phyloP scores from a whole-genome alignment of 2,329 filamentous ascomycete genomes.

The Bimuria novae-zelandiae region DNA sequence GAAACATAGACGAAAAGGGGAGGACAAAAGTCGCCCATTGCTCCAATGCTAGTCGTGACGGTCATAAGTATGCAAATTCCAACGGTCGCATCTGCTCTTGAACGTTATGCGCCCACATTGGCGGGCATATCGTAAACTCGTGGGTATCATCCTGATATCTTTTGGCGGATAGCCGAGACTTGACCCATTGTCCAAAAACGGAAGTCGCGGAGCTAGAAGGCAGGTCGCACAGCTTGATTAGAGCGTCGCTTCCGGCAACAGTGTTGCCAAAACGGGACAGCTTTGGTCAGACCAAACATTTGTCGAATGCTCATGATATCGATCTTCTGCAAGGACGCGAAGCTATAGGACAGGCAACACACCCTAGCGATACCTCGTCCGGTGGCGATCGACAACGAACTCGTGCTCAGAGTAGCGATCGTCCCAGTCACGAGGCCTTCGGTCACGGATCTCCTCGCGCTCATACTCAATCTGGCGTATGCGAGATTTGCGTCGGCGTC shows the following conservation, averaged over 20 bases:
- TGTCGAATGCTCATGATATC: not conserved
- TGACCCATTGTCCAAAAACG: conserved; percentile 6
- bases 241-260: not conserved
- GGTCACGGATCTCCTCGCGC: conserved; percentile 57
- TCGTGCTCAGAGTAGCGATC: conserved; percentile 71
- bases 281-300: not conserved
- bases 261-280: not conserved
- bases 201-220: conserved; percentile 8
- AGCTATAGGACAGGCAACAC: not conserved
- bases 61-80: conserved; percentile 32
- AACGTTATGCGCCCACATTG: conserved; percentile 16
- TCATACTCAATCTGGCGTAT: conserved; percentile 68
- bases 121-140: conserved; percentile 33
- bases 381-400: conserved; percentile 63
- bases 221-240: not conserved
- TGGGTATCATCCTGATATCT: conserved; percentile 39
- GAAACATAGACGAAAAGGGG: conserved; percentile 15
- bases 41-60: conserved; percentile 42
- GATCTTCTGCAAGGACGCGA: not conserved
- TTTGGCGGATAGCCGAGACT: conserved; percentile 14
- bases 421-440: conserved; percentile 58
- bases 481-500: conserved; percentile 63
- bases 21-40: conserved; percentile 20
- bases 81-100: conserved; percentile 18
- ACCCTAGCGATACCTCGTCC: conserved; percentile 44